These are phyloP conservation scores for Chytriomyces sp. DNA, from an alignment of 192 early-diverging fungal genomes.

Conservation along the genomic window DNA sequence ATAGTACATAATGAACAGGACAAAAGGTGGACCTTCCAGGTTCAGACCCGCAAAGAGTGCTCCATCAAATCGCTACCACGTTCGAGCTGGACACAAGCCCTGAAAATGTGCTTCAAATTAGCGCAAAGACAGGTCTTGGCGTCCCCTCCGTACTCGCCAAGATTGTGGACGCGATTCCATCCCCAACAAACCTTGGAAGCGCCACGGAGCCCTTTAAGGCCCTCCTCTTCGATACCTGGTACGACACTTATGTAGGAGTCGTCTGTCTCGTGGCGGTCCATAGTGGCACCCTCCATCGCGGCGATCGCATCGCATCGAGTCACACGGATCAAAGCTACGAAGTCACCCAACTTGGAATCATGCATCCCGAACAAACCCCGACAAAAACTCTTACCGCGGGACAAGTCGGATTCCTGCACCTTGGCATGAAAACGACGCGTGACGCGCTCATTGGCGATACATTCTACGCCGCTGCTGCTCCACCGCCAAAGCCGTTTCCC, in stretches of 20 bases:
- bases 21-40: conserved; percentile 84
- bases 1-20: conserved; percentile 82
- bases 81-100: conserved; percentile 77
- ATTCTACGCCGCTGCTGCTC: conserved; percentile 62
- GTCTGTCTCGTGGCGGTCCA: conserved; percentile 88
- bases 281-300: conserved; percentile 73
- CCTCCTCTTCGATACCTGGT: conserved; percentile 97
- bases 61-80: conserved; percentile 77
- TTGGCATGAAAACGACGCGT: conserved; percentile 89
- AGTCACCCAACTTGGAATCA: conserved; percentile 87
- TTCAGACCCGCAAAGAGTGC: conserved; percentile 78
- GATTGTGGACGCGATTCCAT: conserved; percentile 21
- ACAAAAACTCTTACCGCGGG: conserved; percentile 44
- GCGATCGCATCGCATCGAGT: conserved; percentile 80
- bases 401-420: conserved; percentile 85
- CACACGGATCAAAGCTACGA: conserved; percentile 84
- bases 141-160: conserved; percentile 15
- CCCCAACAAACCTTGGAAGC: background rate
- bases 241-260: conserved; percentile 97
- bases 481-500: conserved; percentile 40
- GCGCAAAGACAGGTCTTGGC: conserved; percentile 77
- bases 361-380: conserved; percentile 85
- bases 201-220: conserved; percentile 71
- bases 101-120: conserved; percentile 55
- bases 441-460: conserved; percentile 97